Conservation (phyloP, 192 early-diverging fungal genomes). For the Coemansia sp. region DNA sequence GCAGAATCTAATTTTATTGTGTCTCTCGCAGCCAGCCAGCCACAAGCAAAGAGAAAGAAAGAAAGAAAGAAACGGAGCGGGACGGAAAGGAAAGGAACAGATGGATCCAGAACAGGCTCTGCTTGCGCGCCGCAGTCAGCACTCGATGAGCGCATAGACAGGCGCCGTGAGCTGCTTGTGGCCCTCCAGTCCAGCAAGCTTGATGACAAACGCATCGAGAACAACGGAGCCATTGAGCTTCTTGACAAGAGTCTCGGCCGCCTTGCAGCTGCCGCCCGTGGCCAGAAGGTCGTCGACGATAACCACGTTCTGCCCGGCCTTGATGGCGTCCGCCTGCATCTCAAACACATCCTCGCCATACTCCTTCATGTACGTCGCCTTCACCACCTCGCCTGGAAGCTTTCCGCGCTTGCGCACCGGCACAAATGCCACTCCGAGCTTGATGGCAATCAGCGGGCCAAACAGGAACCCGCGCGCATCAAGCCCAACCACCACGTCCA, state of each 20-base stretch:
- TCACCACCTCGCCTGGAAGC: slow-evolving; percentile 76
- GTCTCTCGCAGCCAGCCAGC: background rate
- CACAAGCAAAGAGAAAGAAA: background rate
- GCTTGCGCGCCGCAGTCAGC: slow-evolving; percentile 8
- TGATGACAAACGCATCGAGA: slow-evolving; percentile 91
- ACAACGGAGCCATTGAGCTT: slow-evolving; percentile 72
- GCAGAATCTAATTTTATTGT: background rate
- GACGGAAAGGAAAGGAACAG: background rate
- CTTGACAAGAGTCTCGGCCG: slow-evolving; percentile 79
- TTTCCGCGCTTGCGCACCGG: slow-evolving; percentile 97
- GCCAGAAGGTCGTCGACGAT: slow-evolving; percentile 97
- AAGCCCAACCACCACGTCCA: slow-evolving; percentile 91
- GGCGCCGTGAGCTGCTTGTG: slow-evolving; percentile 75
- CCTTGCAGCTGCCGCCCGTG: slow-evolving; percentile 82
- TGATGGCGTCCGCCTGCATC: slow-evolving; percentile 79
- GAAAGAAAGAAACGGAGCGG: background rate
- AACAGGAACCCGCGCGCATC: slow-evolving; percentile 98
- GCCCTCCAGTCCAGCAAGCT: slow-evolving; percentile 85
- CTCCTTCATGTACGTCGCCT: slow-evolving; percentile 86
- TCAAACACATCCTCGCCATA: slow-evolving; percentile 97
- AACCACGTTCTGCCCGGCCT: slow-evolving; percentile 81
- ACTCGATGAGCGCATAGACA: slow-evolving; percentile 82
- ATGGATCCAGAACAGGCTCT: background rate
- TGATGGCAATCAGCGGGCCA: slow-evolving; percentile 86
- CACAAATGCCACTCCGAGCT: slow-evolving; percentile 86